Conservation (phyloP, 176 grass and related monocot genomes). For the Carex myosuroides region DNA sequence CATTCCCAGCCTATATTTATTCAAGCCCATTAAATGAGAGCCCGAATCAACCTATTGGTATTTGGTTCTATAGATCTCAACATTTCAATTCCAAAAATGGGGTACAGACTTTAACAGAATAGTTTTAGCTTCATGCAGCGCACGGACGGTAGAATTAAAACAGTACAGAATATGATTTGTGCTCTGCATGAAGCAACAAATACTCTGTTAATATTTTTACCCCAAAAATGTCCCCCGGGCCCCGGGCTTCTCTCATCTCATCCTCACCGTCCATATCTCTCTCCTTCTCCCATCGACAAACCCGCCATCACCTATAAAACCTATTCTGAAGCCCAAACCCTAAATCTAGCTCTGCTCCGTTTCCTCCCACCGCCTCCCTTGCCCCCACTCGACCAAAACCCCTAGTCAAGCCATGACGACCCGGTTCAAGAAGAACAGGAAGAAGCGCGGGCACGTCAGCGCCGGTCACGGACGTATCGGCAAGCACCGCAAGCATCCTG, state of each 20-base stretch:
- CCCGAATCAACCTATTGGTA: not conserved
- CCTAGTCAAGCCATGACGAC: conserved; percentile 51
- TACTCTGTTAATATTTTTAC: too few relatives aligned
- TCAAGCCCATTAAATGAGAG: not conserved
- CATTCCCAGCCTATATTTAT: not conserved
- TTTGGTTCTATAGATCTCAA: not conserved
- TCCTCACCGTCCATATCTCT: not conserved
- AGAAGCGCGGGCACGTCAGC: conserved; percentile 89
- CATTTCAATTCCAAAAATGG: too few relatives aligned
- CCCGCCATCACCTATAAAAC: not conserved
- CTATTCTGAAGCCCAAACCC: not conserved
- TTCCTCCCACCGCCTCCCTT: conserved; percentile 16
- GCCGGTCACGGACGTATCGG: conserved; percentile 84
- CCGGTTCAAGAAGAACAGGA: conserved; percentile 84
- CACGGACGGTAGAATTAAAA: too few relatives aligned
- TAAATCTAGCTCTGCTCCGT: conserved; percentile 25
- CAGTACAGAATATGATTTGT: too few relatives aligned
- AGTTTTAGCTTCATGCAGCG: too few relatives aligned
- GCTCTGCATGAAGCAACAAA: too few relatives aligned
- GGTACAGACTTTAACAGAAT: too few relatives aligned
- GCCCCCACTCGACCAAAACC: not conserved
- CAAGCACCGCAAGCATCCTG: conserved; percentile 95
- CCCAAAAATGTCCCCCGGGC: too few relatives aligned
- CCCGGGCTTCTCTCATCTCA: not conserved
- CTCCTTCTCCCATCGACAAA: not conserved